Percentiles rank a stretch among this genome's conserved stretches.
phyloP scores from a whole-genome alignment of 176 grass and related monocot genomes.

The Zoysia pacifica region DNA sequence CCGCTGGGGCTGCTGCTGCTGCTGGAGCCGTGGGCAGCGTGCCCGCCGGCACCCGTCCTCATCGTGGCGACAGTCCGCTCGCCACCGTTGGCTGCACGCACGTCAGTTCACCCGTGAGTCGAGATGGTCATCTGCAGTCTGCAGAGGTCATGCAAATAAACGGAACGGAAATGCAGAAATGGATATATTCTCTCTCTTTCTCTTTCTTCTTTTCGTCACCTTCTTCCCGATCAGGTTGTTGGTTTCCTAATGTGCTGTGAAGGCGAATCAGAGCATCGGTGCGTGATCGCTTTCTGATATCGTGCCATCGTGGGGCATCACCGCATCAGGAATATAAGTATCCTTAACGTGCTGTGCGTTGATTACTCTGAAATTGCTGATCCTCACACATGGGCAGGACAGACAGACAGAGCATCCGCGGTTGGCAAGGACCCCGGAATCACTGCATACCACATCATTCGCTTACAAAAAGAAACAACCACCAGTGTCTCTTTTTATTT shows the following conservation, averaged over 20 bases:
- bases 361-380: neutral
- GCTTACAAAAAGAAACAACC: too few relatives aligned
- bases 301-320: too few relatives aligned
- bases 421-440: neutral
- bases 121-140: neutral
- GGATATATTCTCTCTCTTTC: neutral
- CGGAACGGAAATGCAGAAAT: neutral
- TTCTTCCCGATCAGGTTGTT: neutral
- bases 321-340: constrained; percentile 20
- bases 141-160: neutral
- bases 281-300: neutral
- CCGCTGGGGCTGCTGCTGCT: neutral
- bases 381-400: constrained; percentile 28
- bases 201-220: neutral
- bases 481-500: too few relatives aligned
- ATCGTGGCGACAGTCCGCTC: neutral
- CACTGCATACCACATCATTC: neutral
- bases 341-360: neutral
- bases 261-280: constrained; percentile 13
- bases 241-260: neutral
- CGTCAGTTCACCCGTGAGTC: neutral
- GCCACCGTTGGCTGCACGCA: neutral
- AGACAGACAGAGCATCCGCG: constrained; percentile 27
- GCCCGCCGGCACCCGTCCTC: neutral
- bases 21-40: constrained; percentile 5